These are phyloP conservation scores for Physcomitrium patens DNA, from an alignment of 225 moss, liverwort and hornwort genomes.

Conservation along the genomic window DNA sequence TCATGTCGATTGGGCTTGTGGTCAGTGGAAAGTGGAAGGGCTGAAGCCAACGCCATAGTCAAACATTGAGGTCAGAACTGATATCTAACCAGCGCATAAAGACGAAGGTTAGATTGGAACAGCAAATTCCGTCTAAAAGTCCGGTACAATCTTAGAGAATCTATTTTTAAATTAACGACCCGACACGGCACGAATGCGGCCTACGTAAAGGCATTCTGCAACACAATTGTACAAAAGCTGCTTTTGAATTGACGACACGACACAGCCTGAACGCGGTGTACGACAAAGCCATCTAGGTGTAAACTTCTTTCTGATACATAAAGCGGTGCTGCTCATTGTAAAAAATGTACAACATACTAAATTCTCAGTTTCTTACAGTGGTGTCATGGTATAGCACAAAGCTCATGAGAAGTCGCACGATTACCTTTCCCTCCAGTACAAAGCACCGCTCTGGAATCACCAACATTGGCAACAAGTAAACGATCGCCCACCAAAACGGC, in stretches of 20 bases:
- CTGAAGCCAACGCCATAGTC: constrained; percentile 37
- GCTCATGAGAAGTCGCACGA: no score
- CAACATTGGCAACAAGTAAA: no score
- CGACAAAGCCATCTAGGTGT: not conserved
- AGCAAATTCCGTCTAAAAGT: not conserved
- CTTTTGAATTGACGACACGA: not conserved
- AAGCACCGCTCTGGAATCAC: no score
- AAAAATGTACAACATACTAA: no score
- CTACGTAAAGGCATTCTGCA: not conserved
- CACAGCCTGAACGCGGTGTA: not conserved
- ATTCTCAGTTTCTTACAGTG: no score
- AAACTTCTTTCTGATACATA: not conserved
- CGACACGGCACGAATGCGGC: not conserved
- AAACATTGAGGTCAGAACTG: constrained; percentile 15
- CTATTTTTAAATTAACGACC: not conserved
- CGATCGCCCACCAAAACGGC: no score
- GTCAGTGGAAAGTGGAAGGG: constrained; percentile 68
- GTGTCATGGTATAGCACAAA: no score
- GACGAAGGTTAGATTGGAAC: not conserved
- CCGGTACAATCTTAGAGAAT: not conserved
- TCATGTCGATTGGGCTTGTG: constrained; percentile 82
- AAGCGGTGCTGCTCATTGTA: not conserved
- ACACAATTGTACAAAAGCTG: not conserved
- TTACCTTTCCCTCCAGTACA: no score
- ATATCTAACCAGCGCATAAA: not conserved